Percentiles rank a stretch among this genome's conserved stretches.
phyloP scores from a whole-genome alignment of 179 eudicot species.

The Pouteria campechiana region DNA sequence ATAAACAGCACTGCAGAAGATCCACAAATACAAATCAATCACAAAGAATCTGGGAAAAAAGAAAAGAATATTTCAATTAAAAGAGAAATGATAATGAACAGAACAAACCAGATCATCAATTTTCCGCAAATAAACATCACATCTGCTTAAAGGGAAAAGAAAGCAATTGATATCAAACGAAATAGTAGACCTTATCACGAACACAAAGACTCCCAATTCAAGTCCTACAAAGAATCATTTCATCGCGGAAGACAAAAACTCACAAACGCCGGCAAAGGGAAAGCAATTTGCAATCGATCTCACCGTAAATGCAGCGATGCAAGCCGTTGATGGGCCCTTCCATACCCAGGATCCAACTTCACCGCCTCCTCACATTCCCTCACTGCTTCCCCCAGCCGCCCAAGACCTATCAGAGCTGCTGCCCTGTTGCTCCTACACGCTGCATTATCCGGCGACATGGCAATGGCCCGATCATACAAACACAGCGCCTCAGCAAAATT shows the following conservation, averaged over 20 bases:
- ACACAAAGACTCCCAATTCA: not conserved
- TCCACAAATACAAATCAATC: too few species aligned
- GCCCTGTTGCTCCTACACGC: slow-evolving; percentile 30
- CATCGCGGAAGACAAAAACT: not conserved
- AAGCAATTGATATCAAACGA: too few species aligned
- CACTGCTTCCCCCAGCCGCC: slow-evolving; percentile 30
- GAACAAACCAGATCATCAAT: too few species aligned
- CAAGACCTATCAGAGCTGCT: slow-evolving; percentile 30
- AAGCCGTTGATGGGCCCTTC: slow-evolving; percentile 34
- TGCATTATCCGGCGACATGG: slow-evolving; percentile 26
- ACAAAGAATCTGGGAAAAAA: too few species aligned
- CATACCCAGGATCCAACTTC: slow-evolving; percentile 20
- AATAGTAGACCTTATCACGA: too few species aligned
- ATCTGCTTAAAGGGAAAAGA: too few species aligned
- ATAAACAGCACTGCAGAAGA: too few species aligned
- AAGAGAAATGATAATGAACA: too few species aligned
- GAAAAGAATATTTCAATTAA: too few species aligned
- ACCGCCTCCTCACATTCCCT: slow-evolving; percentile 34
- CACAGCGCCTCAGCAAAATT: slow-evolving; percentile 17
- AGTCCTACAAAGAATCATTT: not conserved
- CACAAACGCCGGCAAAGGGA: slow-evolving; percentile 1
- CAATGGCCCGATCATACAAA: slow-evolving; percentile 28
- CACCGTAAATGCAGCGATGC: slow-evolving; percentile 36
- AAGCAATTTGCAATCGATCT: not conserved
- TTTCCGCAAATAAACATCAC: too few species aligned